Evolutionary conservation across 257 asterid species (phyloP).

Genomic region (Ilex asprella): DNA sequence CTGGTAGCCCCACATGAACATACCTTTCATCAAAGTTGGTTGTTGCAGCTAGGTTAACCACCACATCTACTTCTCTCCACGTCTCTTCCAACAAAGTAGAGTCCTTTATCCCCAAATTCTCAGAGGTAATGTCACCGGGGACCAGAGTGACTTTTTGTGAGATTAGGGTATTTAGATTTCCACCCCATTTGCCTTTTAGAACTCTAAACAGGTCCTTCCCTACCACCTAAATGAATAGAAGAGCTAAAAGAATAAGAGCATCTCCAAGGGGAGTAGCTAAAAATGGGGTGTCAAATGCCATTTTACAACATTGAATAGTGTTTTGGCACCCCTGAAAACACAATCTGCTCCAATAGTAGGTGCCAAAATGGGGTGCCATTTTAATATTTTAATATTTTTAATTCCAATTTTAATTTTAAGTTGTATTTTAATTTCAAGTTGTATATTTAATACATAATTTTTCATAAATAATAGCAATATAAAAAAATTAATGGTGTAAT

Average conservation of each 20-base stretch:
- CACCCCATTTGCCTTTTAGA: conserved; percentile 51
- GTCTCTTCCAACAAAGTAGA: conserved; percentile 44
- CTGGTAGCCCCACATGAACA: neutral
- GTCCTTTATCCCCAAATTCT: conserved; percentile 71
- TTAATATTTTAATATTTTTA: too few species aligned
- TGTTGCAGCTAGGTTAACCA: conserved; percentile 82
- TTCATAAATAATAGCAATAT: too few species aligned
- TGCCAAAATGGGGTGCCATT: too few species aligned
- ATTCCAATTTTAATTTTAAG: too few species aligned
- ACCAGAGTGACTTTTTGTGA: conserved; percentile 46
- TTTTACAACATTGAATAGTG: too few species aligned
- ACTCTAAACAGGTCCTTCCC: conserved; percentile 67
- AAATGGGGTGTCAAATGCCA: too few species aligned
- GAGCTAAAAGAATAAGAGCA: neutral
- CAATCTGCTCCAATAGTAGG: too few species aligned
- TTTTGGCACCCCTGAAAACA: too few species aligned
- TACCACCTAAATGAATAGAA: conserved; percentile 30
- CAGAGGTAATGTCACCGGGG: conserved; percentile 67
- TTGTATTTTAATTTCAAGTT: too few species aligned
- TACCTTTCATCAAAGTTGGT: conserved; percentile 93
- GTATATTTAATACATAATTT: too few species aligned
- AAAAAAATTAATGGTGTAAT: too few species aligned
- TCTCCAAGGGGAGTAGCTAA: neutral
- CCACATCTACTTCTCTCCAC: conserved; percentile 67
- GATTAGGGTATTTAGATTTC: conserved; percentile 27